Evolutionary conservation across 768 basidiomycete species (phyloP).

Genomic region (Serendipita sp.): DNA sequence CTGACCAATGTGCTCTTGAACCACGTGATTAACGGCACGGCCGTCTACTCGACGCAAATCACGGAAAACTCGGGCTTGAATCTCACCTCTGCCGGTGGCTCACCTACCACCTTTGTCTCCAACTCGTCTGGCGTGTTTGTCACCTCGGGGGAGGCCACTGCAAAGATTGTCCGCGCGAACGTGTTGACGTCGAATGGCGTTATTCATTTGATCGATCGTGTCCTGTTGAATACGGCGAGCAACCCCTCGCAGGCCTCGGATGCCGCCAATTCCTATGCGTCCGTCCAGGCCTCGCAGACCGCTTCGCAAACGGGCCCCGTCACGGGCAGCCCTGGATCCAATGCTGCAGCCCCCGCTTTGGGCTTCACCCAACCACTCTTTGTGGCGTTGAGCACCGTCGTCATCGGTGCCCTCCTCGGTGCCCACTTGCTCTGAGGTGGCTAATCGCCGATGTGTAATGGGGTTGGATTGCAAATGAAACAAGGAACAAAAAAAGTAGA

Average conservation of each 20-base stretch:
- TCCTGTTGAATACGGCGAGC: conserved; percentile 31
- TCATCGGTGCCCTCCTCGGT: no score
- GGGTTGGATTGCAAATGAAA: no score
- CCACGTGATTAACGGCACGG: conserved; percentile 46
- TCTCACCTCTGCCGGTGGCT: conserved; percentile 41
- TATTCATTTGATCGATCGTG: conserved; percentile 42
- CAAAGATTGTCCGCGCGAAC: conserved; percentile 41
- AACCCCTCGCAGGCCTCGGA: conserved; percentile 32
- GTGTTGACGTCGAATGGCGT: conserved; percentile 54
- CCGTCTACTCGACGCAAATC: conserved; percentile 44
- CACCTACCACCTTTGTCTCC: conserved; percentile 32
- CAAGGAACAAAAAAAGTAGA: no score
- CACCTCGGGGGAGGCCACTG: conserved; percentile 30
- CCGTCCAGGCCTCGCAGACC: conserved; percentile 25
- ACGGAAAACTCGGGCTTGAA: conserved; percentile 17
- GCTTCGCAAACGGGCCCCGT: conserved; percentile 29
- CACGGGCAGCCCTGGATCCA: conserved; percentile 14
- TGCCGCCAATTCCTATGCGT: conserved; percentile 36
- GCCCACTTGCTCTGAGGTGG: no score
- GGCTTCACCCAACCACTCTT: no score
- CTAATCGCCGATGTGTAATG: no score
- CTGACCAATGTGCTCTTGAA: conserved; percentile 35
- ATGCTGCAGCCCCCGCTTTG: not conserved
- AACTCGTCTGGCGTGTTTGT: conserved; percentile 49
- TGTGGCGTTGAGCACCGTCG: no score